A percentile compares a stretch with the other conserved stretches of the same genome.
These are phyloP conservation scores for Fusarium drepaniforme DNA, from an alignment of 2,329 filamentous ascomycete species.

Conservation along the genomic window DNA sequence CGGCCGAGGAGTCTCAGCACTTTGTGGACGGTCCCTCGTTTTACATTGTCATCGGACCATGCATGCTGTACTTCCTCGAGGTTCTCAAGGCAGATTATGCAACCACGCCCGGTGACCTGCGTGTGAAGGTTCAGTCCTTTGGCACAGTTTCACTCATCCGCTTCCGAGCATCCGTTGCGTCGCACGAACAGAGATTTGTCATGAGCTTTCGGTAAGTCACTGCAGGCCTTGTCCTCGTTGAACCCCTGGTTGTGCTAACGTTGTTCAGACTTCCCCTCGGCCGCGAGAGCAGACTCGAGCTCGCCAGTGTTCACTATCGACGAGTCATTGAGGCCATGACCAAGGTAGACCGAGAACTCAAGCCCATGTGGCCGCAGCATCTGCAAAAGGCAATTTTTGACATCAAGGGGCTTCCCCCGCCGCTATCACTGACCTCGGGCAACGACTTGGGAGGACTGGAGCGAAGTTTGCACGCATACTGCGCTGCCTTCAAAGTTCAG, in stretches of 20 bases:
- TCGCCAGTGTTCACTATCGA: constrained; percentile 67
- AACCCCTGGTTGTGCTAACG: constrained; percentile 18
- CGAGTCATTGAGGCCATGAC: constrained; percentile 67
- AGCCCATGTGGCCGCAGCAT: constrained; percentile 69
- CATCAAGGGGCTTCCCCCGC: constrained; percentile 64
- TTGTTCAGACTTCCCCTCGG: constrained; percentile 55
- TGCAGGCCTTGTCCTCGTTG: not conserved
- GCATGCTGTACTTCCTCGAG: constrained; percentile 65
- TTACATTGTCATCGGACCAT: constrained; percentile 66
- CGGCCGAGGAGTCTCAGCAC: constrained; percentile 59
- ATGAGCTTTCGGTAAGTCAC: constrained; percentile 64
- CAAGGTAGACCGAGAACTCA: constrained; percentile 66
- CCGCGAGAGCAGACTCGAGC: constrained; percentile 59
- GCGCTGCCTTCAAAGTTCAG: constrained; percentile 63
- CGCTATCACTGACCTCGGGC: constrained; percentile 65
- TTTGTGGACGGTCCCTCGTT: constrained; percentile 63
- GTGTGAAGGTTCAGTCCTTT: constrained; percentile 62
- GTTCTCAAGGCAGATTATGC: constrained; percentile 59
- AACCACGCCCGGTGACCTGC: constrained; percentile 59
- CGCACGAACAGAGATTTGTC: constrained; percentile 68
- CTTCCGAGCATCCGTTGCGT: constrained; percentile 63
- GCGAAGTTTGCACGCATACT: constrained; percentile 67
- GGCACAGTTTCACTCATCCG: constrained; percentile 65
- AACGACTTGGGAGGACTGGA: constrained; percentile 68
- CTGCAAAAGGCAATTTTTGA: constrained; percentile 67